These are phyloP conservation scores for Tubosaeta sp. DNA, from an alignment of 768 basidiomycete genomes.

Conservation along the genomic window DNA sequence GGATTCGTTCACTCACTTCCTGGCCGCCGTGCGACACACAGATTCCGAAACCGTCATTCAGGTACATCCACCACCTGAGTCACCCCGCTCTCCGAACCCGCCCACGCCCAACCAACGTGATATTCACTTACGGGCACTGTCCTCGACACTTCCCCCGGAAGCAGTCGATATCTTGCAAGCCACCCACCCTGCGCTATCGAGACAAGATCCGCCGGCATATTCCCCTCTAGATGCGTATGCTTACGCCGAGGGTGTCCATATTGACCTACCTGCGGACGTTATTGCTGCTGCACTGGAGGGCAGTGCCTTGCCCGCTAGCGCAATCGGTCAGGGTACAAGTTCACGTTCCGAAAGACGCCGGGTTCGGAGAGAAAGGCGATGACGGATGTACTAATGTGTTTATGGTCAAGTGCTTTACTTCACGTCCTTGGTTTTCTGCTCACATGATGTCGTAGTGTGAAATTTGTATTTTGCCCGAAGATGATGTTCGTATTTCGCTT, in stretches of 20 bases:
- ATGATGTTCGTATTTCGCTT: constrained; percentile 22
- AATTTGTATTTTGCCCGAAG: constrained; percentile 19
- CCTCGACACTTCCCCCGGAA: constrained; percentile 16
- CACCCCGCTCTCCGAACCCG: constrained; percentile 72
- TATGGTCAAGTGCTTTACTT: constrained; percentile 7
- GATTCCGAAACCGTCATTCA: constrained; percentile 65
- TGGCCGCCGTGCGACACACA: constrained; percentile 53
- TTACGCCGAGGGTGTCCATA: constrained; percentile 85
- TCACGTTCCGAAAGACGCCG: constrained; percentile 55
- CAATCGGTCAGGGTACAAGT: constrained; percentile 47
- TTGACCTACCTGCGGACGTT: constrained; percentile 89
- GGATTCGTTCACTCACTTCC: constrained; percentile 64
- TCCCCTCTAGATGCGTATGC: constrained; percentile 84
- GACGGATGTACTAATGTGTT: constrained; percentile 5
- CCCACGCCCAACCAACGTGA: constrained; percentile 83
- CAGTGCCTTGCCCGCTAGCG: constrained; percentile 52
- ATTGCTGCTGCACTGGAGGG: constrained; percentile 88
- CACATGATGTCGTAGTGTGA: constrained; percentile 13
- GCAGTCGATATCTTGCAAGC: constrained; percentile 27
- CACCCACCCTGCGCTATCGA: constrained; percentile 33
- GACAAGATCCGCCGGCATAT: constrained; percentile 79
- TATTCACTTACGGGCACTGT: constrained; percentile 70
- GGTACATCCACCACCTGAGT: constrained; percentile 76
- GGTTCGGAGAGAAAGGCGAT: constrained; percentile 46
- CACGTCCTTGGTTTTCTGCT: not conserved